phyloP scores from a whole-genome alignment of 345 rosid species.

The Brassica nigra region DNA sequence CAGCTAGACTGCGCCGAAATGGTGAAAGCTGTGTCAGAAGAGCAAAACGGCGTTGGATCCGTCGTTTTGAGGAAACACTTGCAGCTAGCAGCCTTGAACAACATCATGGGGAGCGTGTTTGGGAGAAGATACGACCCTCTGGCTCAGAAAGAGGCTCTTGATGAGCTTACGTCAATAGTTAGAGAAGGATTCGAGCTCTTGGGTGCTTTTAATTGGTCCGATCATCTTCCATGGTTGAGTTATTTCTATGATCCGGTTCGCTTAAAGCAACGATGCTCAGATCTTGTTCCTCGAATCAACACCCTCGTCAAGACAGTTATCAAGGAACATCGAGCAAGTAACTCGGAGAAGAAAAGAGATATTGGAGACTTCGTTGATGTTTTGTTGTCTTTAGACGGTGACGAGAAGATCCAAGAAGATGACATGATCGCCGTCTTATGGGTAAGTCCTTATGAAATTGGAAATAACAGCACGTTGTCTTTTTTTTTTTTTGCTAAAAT shows the following conservation, averaged over 20 bases:
- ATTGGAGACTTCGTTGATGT: conserved; percentile 78
- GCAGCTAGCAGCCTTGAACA: conserved; percentile 74
- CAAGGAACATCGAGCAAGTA: conserved; percentile 50
- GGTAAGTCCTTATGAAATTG: conserved; percentile 47
- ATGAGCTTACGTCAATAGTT: conserved; percentile 61
- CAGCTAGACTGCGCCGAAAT: conserved; percentile 54
- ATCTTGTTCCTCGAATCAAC: conserved; percentile 72
- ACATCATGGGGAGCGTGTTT: conserved; percentile 86
- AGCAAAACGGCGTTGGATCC: conserved; percentile 45
- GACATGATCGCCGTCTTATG: conserved; percentile 91
- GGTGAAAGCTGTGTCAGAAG: conserved; percentile 47
- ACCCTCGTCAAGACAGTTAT: conserved; percentile 57
- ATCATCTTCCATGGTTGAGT: conserved; percentile 67
- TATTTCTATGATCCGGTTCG: conserved; percentile 61
- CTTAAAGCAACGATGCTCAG: conserved; percentile 61
- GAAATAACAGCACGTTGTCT: not conserved
- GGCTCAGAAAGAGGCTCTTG: conserved; percentile 42
- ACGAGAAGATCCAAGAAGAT: conserved; percentile 69
- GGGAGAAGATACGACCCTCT: conserved; percentile 59
- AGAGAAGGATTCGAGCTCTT: conserved; percentile 81
- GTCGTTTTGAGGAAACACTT: conserved; percentile 66
- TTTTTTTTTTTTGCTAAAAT: too few relatives aligned
- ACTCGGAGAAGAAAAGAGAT: conserved; percentile 25
- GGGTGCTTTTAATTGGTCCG: conserved; percentile 85
- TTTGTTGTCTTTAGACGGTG: conserved; percentile 70